These are phyloP conservation scores for Penicillium sp. DNA, from an alignment of 2,329 filamentous ascomycete genomes.

Conservation along the genomic window DNA sequence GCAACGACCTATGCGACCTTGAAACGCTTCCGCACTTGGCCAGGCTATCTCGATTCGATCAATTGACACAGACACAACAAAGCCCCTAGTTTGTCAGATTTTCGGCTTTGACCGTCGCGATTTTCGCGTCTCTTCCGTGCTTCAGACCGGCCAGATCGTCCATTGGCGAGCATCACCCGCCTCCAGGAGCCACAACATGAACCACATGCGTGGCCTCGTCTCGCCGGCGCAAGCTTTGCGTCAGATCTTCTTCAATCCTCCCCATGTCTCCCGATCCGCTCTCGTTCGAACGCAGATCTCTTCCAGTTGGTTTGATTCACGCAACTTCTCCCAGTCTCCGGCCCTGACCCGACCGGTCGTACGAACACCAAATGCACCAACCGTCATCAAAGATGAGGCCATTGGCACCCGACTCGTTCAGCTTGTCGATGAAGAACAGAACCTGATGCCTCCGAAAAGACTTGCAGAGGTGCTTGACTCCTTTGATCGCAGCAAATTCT, in stretches of 20 bases:
- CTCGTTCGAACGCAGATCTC: constrained; percentile 8
- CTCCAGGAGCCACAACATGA: constrained; percentile 18
- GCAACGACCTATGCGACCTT: too few relatives aligned
- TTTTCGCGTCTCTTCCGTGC: neutral
- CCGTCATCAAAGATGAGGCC: constrained; percentile 28
- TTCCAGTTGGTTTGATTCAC: constrained; percentile 10
- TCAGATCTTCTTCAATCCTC: constrained; percentile 24
- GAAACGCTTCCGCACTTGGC: too few relatives aligned
- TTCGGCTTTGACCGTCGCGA: too few relatives aligned
- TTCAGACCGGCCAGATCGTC: neutral
- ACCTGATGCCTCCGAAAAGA: constrained; percentile 25
- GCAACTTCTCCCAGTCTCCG: constrained; percentile 14
- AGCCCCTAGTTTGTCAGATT: too few relatives aligned
- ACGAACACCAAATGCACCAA: constrained; percentile 8
- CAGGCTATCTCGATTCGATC: too few relatives aligned
- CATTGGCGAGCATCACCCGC: neutral
- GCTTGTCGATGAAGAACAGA: constrained; percentile 30
- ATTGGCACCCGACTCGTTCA: constrained; percentile 29
- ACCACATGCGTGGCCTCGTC: constrained; percentile 28
- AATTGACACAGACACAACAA: too few relatives aligned
- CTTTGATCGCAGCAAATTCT: constrained; percentile 46
- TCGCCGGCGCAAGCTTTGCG: constrained; percentile 30
- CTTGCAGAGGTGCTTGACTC: constrained; percentile 33
- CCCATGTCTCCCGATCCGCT: constrained; percentile 10
- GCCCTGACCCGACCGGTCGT: constrained; percentile 7